Conservation (phyloP, 495 filamentous ascomycete species). For the Annulohypoxylon maeteangense region DNA sequence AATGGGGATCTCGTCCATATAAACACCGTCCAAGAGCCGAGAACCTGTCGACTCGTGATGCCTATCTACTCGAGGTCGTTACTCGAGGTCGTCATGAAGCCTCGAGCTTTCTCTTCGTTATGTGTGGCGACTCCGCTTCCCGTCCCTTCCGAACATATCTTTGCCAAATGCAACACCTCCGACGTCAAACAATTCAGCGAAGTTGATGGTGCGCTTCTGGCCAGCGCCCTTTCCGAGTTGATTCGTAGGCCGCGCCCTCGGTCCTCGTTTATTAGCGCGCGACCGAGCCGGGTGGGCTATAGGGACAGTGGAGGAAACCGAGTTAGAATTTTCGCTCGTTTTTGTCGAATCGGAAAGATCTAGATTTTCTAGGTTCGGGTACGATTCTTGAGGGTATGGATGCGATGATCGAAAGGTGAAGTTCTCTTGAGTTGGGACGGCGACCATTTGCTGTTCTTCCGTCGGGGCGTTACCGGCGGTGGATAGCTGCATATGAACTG, state of each 20-base stretch:
- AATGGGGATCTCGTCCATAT: slow-evolving; percentile 2
- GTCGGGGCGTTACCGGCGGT: slow-evolving; percentile 44
- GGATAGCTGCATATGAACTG: slow-evolving; percentile 42
- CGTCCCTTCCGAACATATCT: slow-evolving; percentile 71
- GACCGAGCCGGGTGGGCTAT: slow-evolving; percentile 34
- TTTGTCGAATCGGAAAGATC: slow-evolving; percentile 59
- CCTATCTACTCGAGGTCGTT: neutral
- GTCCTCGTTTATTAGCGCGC: slow-evolving; percentile 50
- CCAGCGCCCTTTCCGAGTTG: slow-evolving; percentile 69
- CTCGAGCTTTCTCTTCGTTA: slow-evolving; percentile 48
- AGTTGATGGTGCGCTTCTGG: slow-evolving; percentile 79
- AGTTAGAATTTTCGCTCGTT: slow-evolving; percentile 43
- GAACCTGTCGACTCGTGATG: neutral
- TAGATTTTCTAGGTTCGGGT: slow-evolving; percentile 66
- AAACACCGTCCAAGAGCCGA: neutral
- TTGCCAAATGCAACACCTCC: slow-evolving; percentile 70
- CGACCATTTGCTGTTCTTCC: slow-evolving; percentile 47
- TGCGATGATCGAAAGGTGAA: slow-evolving; percentile 81
- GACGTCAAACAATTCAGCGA: slow-evolving; percentile 87
- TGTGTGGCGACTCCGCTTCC: slow-evolving; percentile 77
- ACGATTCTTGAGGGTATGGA: slow-evolving; percentile 75
- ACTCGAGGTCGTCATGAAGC: neutral
- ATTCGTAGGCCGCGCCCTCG: slow-evolving; percentile 55
- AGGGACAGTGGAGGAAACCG: slow-evolving; percentile 51
- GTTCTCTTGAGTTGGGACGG: slow-evolving; percentile 55